These are phyloP conservation scores for Microstroma glucosiphilum DNA, from an alignment of 1,284 basidiomycete genomes.

Conservation along the genomic window DNA sequence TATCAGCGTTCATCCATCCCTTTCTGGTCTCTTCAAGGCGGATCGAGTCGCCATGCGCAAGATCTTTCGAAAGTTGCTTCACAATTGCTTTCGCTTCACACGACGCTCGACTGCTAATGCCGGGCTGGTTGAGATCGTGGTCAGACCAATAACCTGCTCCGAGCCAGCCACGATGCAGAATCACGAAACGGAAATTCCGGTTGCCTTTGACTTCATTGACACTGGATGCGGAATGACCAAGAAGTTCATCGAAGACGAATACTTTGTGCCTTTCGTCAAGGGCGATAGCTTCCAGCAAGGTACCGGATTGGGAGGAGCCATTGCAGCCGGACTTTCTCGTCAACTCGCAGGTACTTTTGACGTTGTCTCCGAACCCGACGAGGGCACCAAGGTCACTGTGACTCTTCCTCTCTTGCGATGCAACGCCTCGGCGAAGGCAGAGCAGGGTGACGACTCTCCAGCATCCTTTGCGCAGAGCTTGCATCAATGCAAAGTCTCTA, in stretches of 20 bases:
- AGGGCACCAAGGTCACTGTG: constrained; percentile 30
- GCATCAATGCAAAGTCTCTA: background rate
- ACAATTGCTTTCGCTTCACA: constrained; percentile 34
- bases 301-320: constrained; percentile 34
- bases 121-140: constrained; percentile 25
- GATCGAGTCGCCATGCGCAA: constrained; percentile 23
- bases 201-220: constrained; percentile 15
- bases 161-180: background rate
- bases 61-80: constrained; percentile 29
- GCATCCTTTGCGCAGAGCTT: too few relatives aligned
- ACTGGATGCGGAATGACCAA: constrained; percentile 18
- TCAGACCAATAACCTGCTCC: constrained; percentile 11
- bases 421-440: too few relatives aligned
- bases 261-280: constrained; percentile 27
- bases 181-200: background rate
- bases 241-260: constrained; percentile 11
- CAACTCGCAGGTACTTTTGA: constrained; percentile 27
- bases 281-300: constrained; percentile 31
- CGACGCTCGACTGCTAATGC: background rate
- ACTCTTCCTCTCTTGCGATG: constrained; percentile 19
- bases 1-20: constrained; percentile 21
- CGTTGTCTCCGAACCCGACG: constrained; percentile 25
- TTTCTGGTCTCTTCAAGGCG: constrained; percentile 18
- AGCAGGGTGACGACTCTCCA: too few relatives aligned
- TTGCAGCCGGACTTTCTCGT: constrained; percentile 28